phyloP scores from a whole-genome alignment of 495 filamentous ascomycete genomes.

The Penicillium fimorum region DNA sequence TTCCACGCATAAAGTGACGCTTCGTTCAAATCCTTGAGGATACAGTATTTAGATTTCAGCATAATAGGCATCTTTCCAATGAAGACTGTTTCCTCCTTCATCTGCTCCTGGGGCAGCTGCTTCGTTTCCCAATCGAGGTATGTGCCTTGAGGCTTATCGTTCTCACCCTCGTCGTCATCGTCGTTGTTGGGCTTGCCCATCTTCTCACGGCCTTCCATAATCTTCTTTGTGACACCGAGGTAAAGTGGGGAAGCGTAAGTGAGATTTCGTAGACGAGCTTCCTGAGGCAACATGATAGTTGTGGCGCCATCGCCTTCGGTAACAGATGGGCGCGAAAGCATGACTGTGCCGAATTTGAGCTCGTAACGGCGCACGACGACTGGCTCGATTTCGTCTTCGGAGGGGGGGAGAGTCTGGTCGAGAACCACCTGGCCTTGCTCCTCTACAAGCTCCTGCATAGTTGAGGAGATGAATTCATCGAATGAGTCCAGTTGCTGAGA shows the following conservation, averaged over 20 bases:
- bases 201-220: conserved; percentile 77
- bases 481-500: conserved; percentile 98
- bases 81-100: conserved; percentile 68
- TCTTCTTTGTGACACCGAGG: conserved; percentile 74
- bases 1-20: conserved; percentile 79
- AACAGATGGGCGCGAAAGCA: conserved; percentile 79
- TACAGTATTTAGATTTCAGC: conserved; percentile 93
- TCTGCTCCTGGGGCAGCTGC: conserved; percentile 57
- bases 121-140: conserved; percentile 53
- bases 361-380: conserved; percentile 86
- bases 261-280: conserved; percentile 89
- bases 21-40: conserved; percentile 75
- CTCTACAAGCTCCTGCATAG: conserved; percentile 86
- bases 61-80: conserved; percentile 96
- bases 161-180: conserved; percentile 44
- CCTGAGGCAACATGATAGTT: conserved; percentile 78
- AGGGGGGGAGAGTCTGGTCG: conserved; percentile 77
- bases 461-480: conserved; percentile 90
- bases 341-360: conserved; percentile 83
- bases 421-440: conserved; percentile 86
- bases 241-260: conserved; percentile 93
- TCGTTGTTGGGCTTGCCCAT: conserved; percentile 53
- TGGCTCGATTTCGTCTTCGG: conserved; percentile 64
- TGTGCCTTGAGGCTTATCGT: conserved; percentile 45
- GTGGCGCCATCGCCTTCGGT: conserved; percentile 90